Percentiles rank a stretch among this genome's conserved stretches.
phyloP scores from a whole-genome alignment of 225 moss, liverwort and hornwort species.

The Thuidium tamariscinum region DNA sequence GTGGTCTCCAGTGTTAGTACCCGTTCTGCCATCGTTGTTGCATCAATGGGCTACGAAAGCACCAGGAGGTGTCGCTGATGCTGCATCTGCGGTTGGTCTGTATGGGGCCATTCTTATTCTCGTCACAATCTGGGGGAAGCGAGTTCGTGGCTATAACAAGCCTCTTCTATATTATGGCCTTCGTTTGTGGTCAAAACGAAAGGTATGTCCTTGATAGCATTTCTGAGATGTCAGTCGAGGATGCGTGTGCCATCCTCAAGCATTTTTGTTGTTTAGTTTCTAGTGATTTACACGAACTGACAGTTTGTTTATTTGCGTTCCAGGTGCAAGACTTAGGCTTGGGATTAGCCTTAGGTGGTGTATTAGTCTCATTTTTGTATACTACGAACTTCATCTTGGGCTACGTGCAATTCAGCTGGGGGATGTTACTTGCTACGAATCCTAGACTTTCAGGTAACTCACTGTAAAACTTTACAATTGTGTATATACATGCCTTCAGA shows the following conservation, averaged over 20 bases:
- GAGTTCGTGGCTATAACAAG: constrained; percentile 70
- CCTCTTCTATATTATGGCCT: constrained; percentile 80
- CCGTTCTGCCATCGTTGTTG: constrained; percentile 74
- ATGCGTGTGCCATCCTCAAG: background rate
- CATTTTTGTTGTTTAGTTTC: background rate
- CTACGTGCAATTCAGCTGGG: constrained; percentile 48
- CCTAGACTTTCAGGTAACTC: constrained; percentile 7
- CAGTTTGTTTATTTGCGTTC: background rate
- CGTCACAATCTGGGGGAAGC: constrained; percentile 83
- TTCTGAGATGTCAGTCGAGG: background rate
- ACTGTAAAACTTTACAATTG: background rate
- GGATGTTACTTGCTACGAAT: constrained; percentile 30
- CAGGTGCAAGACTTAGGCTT: constrained; percentile 48
- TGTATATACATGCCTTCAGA: background rate
- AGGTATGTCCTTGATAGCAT: constrained; percentile 23
- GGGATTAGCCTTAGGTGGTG: constrained; percentile 59
- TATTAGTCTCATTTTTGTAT: constrained; percentile 55
- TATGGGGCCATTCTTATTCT: constrained; percentile 82
- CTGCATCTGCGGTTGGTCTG: constrained; percentile 79
- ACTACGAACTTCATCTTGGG: constrained; percentile 48
- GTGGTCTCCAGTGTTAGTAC: constrained; percentile 90
- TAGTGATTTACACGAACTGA: background rate
- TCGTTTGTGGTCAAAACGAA: constrained; percentile 51
- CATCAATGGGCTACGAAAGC: constrained; percentile 77
- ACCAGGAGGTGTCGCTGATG: constrained; percentile 60